These are phyloP conservation scores for Magnusiomyces suaveolens DNA, from an alignment of 1,139 yeast species.

Conservation along the genomic window DNA sequence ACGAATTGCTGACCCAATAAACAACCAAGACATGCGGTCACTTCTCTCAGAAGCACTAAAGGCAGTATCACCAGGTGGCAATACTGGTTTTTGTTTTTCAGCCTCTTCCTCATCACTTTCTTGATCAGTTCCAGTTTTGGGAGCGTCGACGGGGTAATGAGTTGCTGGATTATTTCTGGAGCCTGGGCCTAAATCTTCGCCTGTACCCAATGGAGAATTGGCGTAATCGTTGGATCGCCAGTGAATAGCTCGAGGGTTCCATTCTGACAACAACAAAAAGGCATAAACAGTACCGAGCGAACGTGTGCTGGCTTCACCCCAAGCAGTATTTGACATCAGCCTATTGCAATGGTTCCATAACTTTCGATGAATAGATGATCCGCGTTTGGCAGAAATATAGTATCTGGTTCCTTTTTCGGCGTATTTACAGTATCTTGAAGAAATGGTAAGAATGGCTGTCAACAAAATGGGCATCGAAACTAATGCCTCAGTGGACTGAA, in stretches of 20 bases:
- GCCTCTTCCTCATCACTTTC: not conserved
- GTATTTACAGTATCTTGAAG: slow-evolving; percentile 49
- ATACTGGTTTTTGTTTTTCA: slow-evolving; percentile 12
- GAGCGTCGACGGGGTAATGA: no score
- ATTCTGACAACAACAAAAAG: slow-evolving; percentile 77
- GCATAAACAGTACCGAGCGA: slow-evolving; percentile 82
- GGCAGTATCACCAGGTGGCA: slow-evolving; percentile 46
- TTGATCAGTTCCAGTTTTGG: no score
- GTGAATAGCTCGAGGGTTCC: slow-evolving; percentile 93
- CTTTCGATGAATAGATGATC: slow-evolving; percentile 45
- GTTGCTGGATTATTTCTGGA: not conserved
- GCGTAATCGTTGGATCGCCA: slow-evolving; percentile 86
- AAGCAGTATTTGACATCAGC: slow-evolving; percentile 74
- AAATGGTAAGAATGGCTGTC: slow-evolving; percentile 69
- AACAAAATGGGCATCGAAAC: slow-evolving; percentile 73
- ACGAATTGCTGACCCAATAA: slow-evolving; percentile 77
- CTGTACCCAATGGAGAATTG: slow-evolving; percentile 39
- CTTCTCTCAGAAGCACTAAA: slow-evolving; percentile 78
- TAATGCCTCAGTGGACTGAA: slow-evolving; percentile 56
- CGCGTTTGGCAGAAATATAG: slow-evolving; percentile 12
- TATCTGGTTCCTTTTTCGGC: slow-evolving; percentile 15
- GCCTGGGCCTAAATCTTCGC: not conserved
- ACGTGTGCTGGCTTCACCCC: slow-evolving; percentile 90
- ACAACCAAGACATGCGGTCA: slow-evolving; percentile 90
- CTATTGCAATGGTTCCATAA: slow-evolving; percentile 79